Conservation (phyloP, 2,329 filamentous ascomycete genomes). For the Teratosphaeria zuluensis region DNA sequence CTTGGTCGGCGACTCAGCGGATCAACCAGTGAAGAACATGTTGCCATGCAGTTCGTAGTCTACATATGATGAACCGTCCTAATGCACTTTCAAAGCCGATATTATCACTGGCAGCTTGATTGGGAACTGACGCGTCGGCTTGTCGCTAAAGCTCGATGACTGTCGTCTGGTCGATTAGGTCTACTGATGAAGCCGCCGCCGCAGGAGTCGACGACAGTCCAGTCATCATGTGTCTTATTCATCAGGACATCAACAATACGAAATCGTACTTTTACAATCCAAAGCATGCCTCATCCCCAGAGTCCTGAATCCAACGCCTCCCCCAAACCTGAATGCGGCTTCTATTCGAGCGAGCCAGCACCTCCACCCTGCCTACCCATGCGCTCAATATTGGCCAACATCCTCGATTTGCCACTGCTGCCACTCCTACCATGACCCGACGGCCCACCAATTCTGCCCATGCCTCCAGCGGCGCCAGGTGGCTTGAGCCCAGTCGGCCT, state of each 20-base stretch:
- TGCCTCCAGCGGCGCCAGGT: conserved; percentile 45
- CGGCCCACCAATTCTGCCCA: conserved; percentile 38
- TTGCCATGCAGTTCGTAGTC: too few species aligned
- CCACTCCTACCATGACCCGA: conserved; percentile 13
- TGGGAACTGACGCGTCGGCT: too few species aligned
- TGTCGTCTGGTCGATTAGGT: too few species aligned
- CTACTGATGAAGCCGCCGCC: too few species aligned
- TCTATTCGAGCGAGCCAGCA: neutral
- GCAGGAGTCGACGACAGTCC: too few species aligned
- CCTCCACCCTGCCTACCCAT: conserved; percentile 53
- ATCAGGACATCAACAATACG: neutral
- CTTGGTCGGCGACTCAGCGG: too few species aligned
- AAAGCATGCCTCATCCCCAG: neutral
- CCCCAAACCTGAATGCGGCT: neutral
- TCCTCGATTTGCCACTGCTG: conserved; percentile 50
- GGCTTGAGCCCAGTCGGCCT: conserved; percentile 30
- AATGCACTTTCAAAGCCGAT: too few species aligned
- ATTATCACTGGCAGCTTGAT: too few species aligned
- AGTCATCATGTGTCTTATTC: neutral
- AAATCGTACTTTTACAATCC: neutral
- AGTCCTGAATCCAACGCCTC: neutral
- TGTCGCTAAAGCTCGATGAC: too few species aligned
- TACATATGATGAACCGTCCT: too few species aligned
- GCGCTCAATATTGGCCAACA: conserved; percentile 78
- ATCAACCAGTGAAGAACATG: too few species aligned